Conservation (phyloP, 108 stramenopile species). For the Skeletonema costatum region DNA sequence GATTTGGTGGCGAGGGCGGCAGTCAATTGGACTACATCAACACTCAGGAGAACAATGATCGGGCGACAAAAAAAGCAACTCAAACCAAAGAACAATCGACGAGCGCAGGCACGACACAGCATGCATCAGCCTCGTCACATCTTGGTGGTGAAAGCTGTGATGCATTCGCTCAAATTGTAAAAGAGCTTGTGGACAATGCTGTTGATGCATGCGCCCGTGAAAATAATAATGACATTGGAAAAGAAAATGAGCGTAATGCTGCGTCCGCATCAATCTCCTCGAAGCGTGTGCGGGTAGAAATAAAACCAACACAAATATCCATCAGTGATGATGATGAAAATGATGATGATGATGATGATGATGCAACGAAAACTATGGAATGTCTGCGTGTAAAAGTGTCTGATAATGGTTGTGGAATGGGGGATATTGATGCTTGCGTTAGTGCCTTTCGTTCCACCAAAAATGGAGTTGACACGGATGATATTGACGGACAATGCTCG, state of each 20-base stretch:
- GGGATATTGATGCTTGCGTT: conserved; percentile 79
- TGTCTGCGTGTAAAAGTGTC: conserved; percentile 72
- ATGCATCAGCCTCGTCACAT: not conserved
- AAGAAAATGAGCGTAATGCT: conserved; percentile 6
- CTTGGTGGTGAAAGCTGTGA: conserved; percentile 40
- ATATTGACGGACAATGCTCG: not conserved
- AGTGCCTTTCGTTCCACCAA: conserved; percentile 80
- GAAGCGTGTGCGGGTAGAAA: conserved; percentile 54
- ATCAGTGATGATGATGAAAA: not conserved
- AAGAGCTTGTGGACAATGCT: conserved; percentile 91
- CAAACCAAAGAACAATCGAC: conserved; percentile 10
- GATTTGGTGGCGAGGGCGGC: conserved; percentile 71
- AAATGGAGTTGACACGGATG: conserved; percentile 4
- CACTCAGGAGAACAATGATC: not conserved
- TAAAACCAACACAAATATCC: conserved; percentile 17
- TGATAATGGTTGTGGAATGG: conserved; percentile 88
- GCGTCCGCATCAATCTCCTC: not conserved
- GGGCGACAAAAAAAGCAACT: not conserved
- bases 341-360: conserved; percentile 9
- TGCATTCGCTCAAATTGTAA: conserved; percentile 87
- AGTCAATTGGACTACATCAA: not conserved
- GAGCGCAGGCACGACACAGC: not conserved
- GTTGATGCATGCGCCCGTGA: conserved; percentile 75
- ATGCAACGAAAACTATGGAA: conserved; percentile 16
- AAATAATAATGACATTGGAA: not conserved